A percentile compares a stretch with the other conserved stretches of the same genome.
Evolutionary conservation across 1,284 basidiomycete genomes (phyloP).

Genomic region (Ustilago xerochloae): DNA sequence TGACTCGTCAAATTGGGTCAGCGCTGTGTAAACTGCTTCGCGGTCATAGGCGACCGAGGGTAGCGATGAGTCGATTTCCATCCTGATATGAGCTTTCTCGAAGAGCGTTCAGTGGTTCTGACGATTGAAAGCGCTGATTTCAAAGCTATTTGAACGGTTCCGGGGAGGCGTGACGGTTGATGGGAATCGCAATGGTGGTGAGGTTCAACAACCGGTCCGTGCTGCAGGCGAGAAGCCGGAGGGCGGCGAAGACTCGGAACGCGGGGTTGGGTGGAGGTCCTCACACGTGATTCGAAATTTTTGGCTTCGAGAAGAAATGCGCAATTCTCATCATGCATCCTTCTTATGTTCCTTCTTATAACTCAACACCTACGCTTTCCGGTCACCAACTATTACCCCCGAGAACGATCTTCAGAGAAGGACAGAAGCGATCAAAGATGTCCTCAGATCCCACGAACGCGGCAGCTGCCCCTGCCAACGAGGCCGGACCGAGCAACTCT

Average conservation of each 20-base stretch:
- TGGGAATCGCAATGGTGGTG: neutral
- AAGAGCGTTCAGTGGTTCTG: no score
- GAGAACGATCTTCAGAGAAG: neutral
- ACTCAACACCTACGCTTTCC: neutral
- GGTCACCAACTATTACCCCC: neutral
- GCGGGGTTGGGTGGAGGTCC: constrained; percentile 2
- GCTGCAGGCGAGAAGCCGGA: neutral
- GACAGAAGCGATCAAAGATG: neutral
- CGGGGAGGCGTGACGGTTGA: neutral
- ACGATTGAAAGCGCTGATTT: neutral
- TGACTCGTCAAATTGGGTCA: constrained; percentile 30
- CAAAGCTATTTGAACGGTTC: no score
- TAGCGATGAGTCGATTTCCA: constrained; percentile 18
- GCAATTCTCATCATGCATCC: neutral
- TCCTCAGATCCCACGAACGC: constrained; percentile 11
- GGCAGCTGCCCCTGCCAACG: neutral
- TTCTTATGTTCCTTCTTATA: neutral
- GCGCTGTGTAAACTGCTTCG: constrained; percentile 34
- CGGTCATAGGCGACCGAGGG: constrained; percentile 35
- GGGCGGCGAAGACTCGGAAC: neutral
- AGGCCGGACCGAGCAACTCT: constrained; percentile 23
- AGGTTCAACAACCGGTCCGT: neutral
- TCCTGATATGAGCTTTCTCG: neutral
- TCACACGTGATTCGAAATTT: neutral
- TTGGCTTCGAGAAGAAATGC: neutral